Conservation (phyloP, 1,284 basidiomycete genomes). For the Salmacisia buchloeana region DNA sequence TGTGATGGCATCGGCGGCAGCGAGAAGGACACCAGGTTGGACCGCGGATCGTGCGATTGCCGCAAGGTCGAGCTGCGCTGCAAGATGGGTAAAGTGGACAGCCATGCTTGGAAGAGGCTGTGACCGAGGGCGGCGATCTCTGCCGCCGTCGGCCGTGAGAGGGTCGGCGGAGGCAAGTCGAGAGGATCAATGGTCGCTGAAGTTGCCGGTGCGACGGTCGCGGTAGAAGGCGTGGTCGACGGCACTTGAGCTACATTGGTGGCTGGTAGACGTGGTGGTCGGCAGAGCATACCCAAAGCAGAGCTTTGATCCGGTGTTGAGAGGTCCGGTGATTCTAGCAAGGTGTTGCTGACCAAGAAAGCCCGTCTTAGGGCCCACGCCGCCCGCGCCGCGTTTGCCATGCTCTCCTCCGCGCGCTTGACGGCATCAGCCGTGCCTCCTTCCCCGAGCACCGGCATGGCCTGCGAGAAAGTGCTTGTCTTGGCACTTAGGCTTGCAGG, state of each 20-base stretch:
- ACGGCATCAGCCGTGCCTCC: neutral
- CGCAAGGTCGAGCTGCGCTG: conserved; percentile 8
- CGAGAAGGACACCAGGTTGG: conserved; percentile 9
- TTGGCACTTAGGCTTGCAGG: conserved; percentile 22
- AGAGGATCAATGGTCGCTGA: too few relatives aligned
- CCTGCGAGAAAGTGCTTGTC: conserved; percentile 5
- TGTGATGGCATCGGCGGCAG: conserved; percentile 6
- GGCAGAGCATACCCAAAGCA: neutral
- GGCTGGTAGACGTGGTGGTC: neutral
- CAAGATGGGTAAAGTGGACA: conserved; percentile 15
- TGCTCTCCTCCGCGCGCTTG: conserved; percentile 60
- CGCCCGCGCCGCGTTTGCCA: conserved; percentile 71
- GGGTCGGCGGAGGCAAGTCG: neutral
- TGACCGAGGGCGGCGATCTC: neutral
- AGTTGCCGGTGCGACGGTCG: too few relatives aligned
- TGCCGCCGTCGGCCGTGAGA: neutral
- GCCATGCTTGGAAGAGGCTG: neutral
- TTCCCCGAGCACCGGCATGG: neutral
- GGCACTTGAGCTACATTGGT: too few relatives aligned
- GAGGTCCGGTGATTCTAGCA: conserved; percentile 25
- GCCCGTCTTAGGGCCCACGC: conserved; percentile 70
- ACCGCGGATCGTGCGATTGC: conserved; percentile 3
- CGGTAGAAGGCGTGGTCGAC: too few relatives aligned
- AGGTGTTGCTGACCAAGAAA: conserved; percentile 47
- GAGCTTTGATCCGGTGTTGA: too few relatives aligned